These are phyloP conservation scores for Boletales sp. DNA, from an alignment of 768 basidiomycete species.

Conservation along the genomic window DNA sequence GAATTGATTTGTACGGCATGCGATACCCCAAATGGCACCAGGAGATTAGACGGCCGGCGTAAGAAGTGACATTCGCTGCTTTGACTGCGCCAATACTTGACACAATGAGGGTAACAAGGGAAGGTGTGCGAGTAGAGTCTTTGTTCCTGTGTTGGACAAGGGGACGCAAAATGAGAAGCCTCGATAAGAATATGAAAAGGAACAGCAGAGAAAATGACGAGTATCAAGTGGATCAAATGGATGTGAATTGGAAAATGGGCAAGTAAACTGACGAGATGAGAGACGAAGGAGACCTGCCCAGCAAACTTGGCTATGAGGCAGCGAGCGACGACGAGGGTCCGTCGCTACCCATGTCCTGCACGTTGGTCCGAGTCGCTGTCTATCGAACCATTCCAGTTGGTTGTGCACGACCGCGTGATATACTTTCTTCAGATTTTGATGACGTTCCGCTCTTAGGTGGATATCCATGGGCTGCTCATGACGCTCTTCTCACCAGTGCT, in stretches of 20 bases:
- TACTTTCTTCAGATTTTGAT: conserved; percentile 63
- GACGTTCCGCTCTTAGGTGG: conserved; percentile 79
- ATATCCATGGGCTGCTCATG: conserved; percentile 81
- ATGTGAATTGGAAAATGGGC: conserved; percentile 57
- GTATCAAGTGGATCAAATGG: conserved; percentile 77
- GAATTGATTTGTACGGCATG: conserved; percentile 69
- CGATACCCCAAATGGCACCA: conserved; percentile 72
- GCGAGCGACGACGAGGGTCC: conserved; percentile 68
- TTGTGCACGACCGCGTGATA: conserved; percentile 64
- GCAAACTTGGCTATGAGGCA: conserved; percentile 93
- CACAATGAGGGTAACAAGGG: conserved; percentile 73
- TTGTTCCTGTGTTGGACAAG: conserved; percentile 67
- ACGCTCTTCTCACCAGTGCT: conserved; percentile 70
- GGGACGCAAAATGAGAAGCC: conserved; percentile 62
- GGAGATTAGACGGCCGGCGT: conserved; percentile 55
- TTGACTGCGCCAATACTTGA: conserved; percentile 86
- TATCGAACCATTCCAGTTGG: conserved; percentile 91
- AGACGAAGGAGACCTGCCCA: conserved; percentile 42
- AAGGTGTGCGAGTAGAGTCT: conserved; percentile 61
- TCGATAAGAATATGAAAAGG: conserved; percentile 80
- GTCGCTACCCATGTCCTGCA: conserved; percentile 34
- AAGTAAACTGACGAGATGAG: not conserved
- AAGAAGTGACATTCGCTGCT: conserved; percentile 74
- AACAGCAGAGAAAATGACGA: conserved; percentile 88
- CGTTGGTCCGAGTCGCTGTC: conserved; percentile 44